A percentile compares a stretch with the other conserved stretches of the same genome.
Evolutionary conservation across 1,139 yeast genomes (phyloP).

Genomic region (Blastobotrys niveus): DNA sequence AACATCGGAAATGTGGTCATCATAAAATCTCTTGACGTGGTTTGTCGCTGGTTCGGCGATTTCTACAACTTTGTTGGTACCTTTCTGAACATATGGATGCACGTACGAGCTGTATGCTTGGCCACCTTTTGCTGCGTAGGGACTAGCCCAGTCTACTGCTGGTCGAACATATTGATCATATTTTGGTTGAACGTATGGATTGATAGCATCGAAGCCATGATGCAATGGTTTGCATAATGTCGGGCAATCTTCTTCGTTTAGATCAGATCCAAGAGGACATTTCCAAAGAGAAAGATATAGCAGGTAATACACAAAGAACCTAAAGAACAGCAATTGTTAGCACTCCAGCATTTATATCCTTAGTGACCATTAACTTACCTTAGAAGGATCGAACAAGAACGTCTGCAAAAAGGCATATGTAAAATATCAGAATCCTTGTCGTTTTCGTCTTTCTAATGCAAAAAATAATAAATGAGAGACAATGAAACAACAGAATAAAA

Average conservation of each 20-base stretch:
- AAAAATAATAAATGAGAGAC: background rate
- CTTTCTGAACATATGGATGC: slow-evolving; percentile 19
- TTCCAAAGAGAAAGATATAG: slow-evolving; percentile 26
- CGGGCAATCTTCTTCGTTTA: slow-evolving; percentile 18
- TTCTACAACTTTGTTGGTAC: slow-evolving; percentile 8
- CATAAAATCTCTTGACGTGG: slow-evolving; percentile 15
- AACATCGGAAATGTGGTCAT: slow-evolving; percentile 17
- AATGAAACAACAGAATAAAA: background rate
- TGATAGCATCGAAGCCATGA: slow-evolving; percentile 15
- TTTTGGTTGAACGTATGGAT: slow-evolving; percentile 21
- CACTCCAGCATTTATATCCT: too few relatives aligned
- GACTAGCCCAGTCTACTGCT: slow-evolving; percentile 20
- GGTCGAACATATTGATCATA: slow-evolving; percentile 25
- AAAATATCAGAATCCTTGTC: too few relatives aligned
- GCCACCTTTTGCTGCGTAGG: slow-evolving; percentile 20
- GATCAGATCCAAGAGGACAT: slow-evolving; percentile 24
- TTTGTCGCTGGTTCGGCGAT: slow-evolving; percentile 17
- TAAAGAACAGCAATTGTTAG: too few relatives aligned
- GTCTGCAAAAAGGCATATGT: too few relatives aligned
- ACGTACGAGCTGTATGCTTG: slow-evolving; percentile 18
- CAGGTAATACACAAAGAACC: slow-evolving; percentile 27
- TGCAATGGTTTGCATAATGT: slow-evolving; percentile 25
- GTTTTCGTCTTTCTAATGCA: too few relatives aligned
- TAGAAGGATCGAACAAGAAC: too few relatives aligned
- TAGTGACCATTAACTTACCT: too few relatives aligned